Percentiles rank a stretch among this genome's conserved stretches.
phyloP scores from a whole-genome alignment of 768 basidiomycete genomes.

The Russula sp. region DNA sequence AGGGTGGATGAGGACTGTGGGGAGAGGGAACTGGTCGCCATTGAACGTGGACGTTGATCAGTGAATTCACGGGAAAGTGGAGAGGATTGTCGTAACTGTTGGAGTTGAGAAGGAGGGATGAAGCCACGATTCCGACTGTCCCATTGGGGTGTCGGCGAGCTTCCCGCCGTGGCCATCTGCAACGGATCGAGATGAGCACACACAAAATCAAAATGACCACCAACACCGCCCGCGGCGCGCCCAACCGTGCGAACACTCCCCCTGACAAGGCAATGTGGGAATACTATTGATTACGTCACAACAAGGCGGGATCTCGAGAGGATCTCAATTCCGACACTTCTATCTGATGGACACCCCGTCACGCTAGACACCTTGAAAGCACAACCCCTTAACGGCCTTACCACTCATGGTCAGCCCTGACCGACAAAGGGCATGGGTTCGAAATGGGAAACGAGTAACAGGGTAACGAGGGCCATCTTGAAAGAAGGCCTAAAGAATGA shows the following conservation, averaged over 20 bases:
- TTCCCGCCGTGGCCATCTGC: constrained; percentile 18
- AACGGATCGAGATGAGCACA: background rate
- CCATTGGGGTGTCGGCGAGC: constrained; percentile 30
- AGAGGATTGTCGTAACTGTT: constrained; percentile 26
- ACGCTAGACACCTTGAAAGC: too few relatives aligned
- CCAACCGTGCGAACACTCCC: background rate
- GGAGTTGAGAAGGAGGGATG: constrained; percentile 32
- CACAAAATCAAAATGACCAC: background rate
- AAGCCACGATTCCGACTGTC: constrained; percentile 33
- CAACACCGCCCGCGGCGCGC: background rate
- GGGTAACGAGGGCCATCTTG: too few relatives aligned
- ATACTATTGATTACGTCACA: too few relatives aligned
- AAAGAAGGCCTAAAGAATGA: too few relatives aligned
- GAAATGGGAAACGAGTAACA: too few relatives aligned
- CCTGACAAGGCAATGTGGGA: too few relatives aligned
- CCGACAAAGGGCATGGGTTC: too few relatives aligned
- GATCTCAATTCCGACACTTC: too few relatives aligned
- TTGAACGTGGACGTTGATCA: constrained; percentile 18
- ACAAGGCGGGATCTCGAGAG: too few relatives aligned
- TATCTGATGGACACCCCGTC: too few relatives aligned
- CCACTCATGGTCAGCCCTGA: too few relatives aligned
- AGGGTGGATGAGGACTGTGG: constrained; percentile 8
- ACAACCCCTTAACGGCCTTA: too few relatives aligned
- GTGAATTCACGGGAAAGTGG: constrained; percentile 25
- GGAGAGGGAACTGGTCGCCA: background rate